phyloP scores from a whole-genome alignment of 192 early-diverging fungal species.

The Chytriomyces sp. region DNA sequence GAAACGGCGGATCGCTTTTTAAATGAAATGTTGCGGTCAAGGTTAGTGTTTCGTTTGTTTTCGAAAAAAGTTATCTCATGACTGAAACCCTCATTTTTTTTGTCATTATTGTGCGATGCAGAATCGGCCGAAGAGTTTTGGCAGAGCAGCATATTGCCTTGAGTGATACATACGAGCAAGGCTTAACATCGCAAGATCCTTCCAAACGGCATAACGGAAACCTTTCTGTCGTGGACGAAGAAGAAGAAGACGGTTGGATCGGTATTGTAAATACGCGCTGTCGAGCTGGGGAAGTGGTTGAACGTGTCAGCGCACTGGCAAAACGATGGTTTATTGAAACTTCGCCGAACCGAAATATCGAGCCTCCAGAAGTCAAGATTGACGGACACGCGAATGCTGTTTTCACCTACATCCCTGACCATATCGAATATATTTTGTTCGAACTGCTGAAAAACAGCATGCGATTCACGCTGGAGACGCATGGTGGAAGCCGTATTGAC shows the following conservation, averaged over 20 bases:
- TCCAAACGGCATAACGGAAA: conserved; percentile 1
- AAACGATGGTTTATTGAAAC: conserved; percentile 52
- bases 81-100: not conserved
- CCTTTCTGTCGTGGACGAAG: conserved; percentile 43
- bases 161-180: conserved; percentile 51
- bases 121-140: conserved; percentile 88
- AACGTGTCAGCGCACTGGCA: conserved; percentile 44
- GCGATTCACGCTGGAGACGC: conserved; percentile 67
- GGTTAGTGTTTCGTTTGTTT: conserved; percentile 21
- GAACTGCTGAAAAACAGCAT: conserved; percentile 91
- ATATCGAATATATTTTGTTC: conserved; percentile 92
- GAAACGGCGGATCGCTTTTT: conserved; percentile 82
- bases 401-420: conserved; percentile 94
- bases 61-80: conserved; percentile 3
- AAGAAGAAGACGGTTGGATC: conserved; percentile 61
- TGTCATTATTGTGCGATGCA: conserved; percentile 35
- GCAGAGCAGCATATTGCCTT: conserved; percentile 93
- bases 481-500: conserved; percentile 28
- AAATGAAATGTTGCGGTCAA: conserved; percentile 81
- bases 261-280: conserved; percentile 77
- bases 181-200: not conserved
- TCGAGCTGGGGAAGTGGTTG: conserved; percentile 59
- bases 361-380: conserved; percentile 75
- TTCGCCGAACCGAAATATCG: conserved; percentile 46
- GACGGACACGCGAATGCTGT: conserved; percentile 74